Evolutionary conservation across 805 yeast species (phyloP), one percentile per base, ranked within the genome.

Genomic region (Teunomyces tritomae): DNA sequence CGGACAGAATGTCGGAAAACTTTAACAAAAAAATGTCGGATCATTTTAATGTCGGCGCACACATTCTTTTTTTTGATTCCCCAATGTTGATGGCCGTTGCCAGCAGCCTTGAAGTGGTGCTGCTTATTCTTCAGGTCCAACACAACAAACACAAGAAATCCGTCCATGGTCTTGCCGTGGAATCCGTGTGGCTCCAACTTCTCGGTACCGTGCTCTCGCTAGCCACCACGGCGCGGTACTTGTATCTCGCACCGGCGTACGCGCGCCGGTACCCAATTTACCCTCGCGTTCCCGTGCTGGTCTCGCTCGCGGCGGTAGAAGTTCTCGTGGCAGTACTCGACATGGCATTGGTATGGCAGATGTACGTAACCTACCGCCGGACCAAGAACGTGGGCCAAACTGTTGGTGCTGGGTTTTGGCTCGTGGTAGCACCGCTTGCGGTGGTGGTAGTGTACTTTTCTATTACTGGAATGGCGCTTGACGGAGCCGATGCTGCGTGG

Each of bases 401-500:
- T 0, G 13, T 74, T 0, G 72, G 78, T 3, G 36, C 37, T 10
- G 27, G 52, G 2, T 26, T 44, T 26, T 39, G 44, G 11, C 26
- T 46, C 6, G 17, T 52, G 10, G 5, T 53, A 17, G 24, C 36
- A 2, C 24, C 39, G 3, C 36, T 55, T 13, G 6, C 36, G 2
- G n/a, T 41, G 2, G 43, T 40, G 3, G 39, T 50, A n/a, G 13
- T 48, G 4, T 50, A 49, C 41, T 39, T 50, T 47, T 39, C 36
- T 14, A 8, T 2, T 17, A 3, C 28, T 14, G 14, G 34, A 33
- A 5, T 33, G 40, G 54, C 58, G 26, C 50, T 78, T 16, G 83
- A 79, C 50, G 59, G 71, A 28, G 50, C 74, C 3, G 77, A 76
- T 45, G 67, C 51, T 39, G 8, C 73, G 3, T 76, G 79, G 80